Evolutionary conservation across 2,329 filamentous ascomycete species (phyloP), one percentile per base, ranked within the genome.

Genomic region (Pseudogymnoascus sp.): DNA sequence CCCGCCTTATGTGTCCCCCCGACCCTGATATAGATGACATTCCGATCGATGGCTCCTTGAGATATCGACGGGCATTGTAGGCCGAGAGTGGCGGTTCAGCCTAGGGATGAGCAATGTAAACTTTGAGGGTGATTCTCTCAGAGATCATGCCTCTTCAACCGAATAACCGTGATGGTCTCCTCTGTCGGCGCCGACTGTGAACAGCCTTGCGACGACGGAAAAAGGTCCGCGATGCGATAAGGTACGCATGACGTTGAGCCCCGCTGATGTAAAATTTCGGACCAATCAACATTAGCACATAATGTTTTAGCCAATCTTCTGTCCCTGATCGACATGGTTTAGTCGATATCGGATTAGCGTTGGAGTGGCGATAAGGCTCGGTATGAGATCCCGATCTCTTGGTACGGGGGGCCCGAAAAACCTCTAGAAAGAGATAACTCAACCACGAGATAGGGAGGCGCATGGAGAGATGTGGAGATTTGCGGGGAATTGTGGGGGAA

Each of bases 31-130:
- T 57, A 34, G 48, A 57, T 61, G 0, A 57, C 48, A 57, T 57
- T 57, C 48, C 48, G 48, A 57, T 57, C 48, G 48, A 57, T 57
- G 48, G 48, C 48, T 57, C 48, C 48, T 57, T 19, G 48, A 31
- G 48, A 57, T 57, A 57, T 57, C 48, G 48, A 57, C 48, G 48
- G 48, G 48, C 48, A 57, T 57, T 57, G 25, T 57, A 57, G 48
- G 48, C 25, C 48, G n/a, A 57, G 25, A 57, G 25, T 34, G 48
- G 48, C 48, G 25, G 48, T 57, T 57, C 48, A 19, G 48, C 48
- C 48, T 31, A 19, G 48, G 48, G 25, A 34, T 19, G 25, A 57
- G 25, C 48, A 57, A 31, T 19, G 48, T 14, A 19, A 31, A 31
- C 3, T 54, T 54, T 57, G 48, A 57, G 6, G 14, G n/a, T 13